Evolutionary conservation across 2,329 filamentous ascomycete genomes (phyloP).

Genomic region (Didymosphaeria variabile): DNA sequence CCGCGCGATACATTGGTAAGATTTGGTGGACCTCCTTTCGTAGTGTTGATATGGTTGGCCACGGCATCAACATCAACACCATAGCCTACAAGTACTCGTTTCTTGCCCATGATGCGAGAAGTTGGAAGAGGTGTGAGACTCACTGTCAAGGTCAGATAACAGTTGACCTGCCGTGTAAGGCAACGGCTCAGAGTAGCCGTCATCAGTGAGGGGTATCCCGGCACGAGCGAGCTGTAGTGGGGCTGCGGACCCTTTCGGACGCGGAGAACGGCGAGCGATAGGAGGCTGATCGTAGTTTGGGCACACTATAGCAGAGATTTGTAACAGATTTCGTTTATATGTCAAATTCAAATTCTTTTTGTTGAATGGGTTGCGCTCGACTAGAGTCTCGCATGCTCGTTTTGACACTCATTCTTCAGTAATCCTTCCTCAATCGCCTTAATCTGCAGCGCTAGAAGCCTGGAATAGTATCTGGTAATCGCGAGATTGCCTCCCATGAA

Average conservation of each 20-base stretch:
- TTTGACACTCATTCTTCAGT: slow-evolving; percentile 1
- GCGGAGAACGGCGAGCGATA: slow-evolving; percentile 1
- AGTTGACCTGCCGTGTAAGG: neutral
- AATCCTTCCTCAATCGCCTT: slow-evolving; percentile 50
- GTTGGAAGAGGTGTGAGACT: neutral
- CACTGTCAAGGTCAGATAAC: too few species aligned
- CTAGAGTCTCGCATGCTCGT: slow-evolving; percentile 3
- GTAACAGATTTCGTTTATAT: neutral
- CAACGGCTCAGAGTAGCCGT: neutral
- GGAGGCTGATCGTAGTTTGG: neutral
- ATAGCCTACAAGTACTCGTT: slow-evolving; percentile 66
- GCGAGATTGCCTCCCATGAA: slow-evolving; percentile 57
- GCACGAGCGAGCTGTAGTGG: neutral
- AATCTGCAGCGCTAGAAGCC: slow-evolving; percentile 58
- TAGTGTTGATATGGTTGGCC: slow-evolving; percentile 45
- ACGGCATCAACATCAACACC: slow-evolving; percentile 76
- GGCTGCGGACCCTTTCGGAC: neutral
- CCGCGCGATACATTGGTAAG: slow-evolving; percentile 6
- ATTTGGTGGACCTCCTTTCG: neutral
- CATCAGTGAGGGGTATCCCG: slow-evolving; percentile 8
- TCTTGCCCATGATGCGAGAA: slow-evolving; percentile 52
- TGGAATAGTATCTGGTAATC: slow-evolving; percentile 58
- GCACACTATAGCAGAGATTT: neutral
- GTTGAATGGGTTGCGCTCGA: neutral
- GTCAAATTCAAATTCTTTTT: neutral